Conservation (phyloP, 371 early-diverging fungal genomes). For the Sporodiniella umbellata region DNA sequence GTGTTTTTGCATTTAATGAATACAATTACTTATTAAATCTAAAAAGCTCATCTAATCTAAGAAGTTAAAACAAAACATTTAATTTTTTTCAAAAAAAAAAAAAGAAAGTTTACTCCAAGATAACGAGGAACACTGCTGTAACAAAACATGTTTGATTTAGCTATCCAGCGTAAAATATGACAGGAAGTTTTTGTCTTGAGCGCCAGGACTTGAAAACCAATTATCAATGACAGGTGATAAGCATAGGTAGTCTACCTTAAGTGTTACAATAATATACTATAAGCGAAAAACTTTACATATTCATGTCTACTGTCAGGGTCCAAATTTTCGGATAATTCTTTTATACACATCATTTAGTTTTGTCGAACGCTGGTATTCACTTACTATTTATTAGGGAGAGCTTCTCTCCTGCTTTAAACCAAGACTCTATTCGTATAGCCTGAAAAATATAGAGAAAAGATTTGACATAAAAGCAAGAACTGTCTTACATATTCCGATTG, state of each 20-base stretch:
- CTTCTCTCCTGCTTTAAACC: neutral
- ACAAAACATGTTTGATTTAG: neutral
- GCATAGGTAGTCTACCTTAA: neutral
- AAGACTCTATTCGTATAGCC: neutral
- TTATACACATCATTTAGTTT: neutral
- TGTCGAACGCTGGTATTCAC: neutral
- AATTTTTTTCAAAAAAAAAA: too few species aligned
- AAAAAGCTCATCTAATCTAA: neutral
- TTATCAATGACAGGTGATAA: neutral
- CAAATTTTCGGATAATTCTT: neutral
- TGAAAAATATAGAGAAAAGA: too few species aligned
- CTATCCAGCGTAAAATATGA: neutral
- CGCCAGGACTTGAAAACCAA: neutral
- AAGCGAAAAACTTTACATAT: neutral
- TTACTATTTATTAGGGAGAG: neutral
- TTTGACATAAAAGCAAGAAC: too few species aligned
- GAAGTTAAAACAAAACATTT: too few species aligned
- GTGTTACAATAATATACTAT: neutral
- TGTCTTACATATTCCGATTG: constrained; percentile 15
- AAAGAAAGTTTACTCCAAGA: neutral
- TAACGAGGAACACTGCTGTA: neutral
- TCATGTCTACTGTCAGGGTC: neutral
- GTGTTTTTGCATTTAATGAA: too few species aligned
- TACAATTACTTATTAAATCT: neutral
- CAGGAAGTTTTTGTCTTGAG: neutral